Conservation (phyloP, 2,329 filamentous ascomycete species). For the Botrytis fragariae region DNA sequence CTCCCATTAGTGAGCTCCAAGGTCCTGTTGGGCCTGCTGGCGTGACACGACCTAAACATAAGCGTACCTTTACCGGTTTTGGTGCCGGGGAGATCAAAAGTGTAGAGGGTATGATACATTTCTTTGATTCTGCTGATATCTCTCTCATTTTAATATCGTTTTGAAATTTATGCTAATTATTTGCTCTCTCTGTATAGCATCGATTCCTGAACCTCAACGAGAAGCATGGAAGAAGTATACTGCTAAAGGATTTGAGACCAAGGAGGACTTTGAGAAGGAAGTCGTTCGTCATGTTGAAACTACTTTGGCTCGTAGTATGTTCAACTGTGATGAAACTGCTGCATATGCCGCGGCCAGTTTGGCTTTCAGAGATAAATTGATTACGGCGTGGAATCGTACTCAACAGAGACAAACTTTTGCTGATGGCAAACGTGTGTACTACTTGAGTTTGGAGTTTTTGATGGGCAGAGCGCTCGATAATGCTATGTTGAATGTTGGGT, state of each 20-base stretch:
- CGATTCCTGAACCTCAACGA: slow-evolving; percentile 84
- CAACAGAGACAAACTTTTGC: slow-evolving; percentile 91
- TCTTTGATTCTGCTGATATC: background rate
- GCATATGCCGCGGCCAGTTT: slow-evolving; percentile 89
- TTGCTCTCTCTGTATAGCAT: slow-evolving; percentile 46
- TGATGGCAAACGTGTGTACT: slow-evolving; percentile 94
- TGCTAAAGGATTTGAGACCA: slow-evolving; percentile 67
- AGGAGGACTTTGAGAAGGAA: slow-evolving; percentile 84
- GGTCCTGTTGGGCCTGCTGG: slow-evolving; percentile 79
- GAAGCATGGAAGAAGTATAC: slow-evolving; percentile 69
- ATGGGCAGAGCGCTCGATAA: slow-evolving; percentile 98
- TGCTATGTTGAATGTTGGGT: slow-evolving; percentile 92
- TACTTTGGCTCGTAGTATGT: slow-evolving; percentile 89
- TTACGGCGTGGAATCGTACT: slow-evolving; percentile 97
- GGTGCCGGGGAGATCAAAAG: slow-evolving; percentile 87
- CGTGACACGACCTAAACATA: slow-evolving; percentile 88
- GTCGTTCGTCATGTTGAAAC: slow-evolving; percentile 95
- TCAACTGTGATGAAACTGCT: slow-evolving; percentile 94
- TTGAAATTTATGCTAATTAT: slow-evolving; percentile 4
- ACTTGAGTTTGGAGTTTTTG: slow-evolving; percentile 93
- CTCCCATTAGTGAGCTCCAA: slow-evolving; percentile 81
- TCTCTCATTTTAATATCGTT: too few relatives aligned
- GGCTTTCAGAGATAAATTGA: slow-evolving; percentile 87
- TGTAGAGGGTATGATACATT: slow-evolving; percentile 68
- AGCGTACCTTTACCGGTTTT: slow-evolving; percentile 93